Evolutionary conservation across 306 rosid species (phyloP).

Genomic region (Sindora glabra): DNA sequence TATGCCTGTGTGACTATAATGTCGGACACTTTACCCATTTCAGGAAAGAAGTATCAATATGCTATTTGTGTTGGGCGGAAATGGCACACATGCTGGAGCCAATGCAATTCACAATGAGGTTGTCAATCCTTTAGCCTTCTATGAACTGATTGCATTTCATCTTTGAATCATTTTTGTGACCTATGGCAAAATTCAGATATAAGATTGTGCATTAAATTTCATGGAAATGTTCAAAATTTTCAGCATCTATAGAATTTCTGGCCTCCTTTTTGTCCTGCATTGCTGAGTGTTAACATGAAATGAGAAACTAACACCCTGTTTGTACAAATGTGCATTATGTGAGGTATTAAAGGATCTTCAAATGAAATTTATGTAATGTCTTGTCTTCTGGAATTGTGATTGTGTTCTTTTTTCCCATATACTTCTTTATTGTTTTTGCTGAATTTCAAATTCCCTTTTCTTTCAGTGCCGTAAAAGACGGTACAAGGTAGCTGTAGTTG

Average conservation of each 20-base stretch:
- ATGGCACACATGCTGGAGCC: constrained; percentile 99
- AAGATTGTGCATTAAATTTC: neutral
- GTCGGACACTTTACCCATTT: constrained; percentile 19
- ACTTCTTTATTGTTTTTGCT: neutral
- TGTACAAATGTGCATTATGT: neutral
- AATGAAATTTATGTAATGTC: neutral
- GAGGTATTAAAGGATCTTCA: neutral
- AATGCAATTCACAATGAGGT: constrained; percentile 93
- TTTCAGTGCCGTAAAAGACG: constrained; percentile 66
- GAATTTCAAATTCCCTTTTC: constrained; percentile 6
- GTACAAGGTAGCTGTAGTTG: constrained; percentile 77
- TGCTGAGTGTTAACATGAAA: neutral
- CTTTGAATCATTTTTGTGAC: no score
- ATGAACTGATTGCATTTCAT: neutral
- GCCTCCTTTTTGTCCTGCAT: neutral
- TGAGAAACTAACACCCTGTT: neutral
- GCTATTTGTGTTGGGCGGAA: constrained; percentile 98
- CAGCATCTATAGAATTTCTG: neutral
- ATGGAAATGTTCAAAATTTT: neutral
- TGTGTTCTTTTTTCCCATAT: neutral
- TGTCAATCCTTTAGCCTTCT: constrained; percentile 11
- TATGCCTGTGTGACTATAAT: constrained; percentile 2
- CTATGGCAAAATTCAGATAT: no score
- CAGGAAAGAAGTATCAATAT: constrained; percentile 93
- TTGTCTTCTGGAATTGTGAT: neutral